A percentile compares a stretch with the other conserved stretches of the same genome.
These are phyloP conservation scores for Solanum commersonii DNA, from an alignment of 257 asterid species.

Conservation along the genomic window DNA sequence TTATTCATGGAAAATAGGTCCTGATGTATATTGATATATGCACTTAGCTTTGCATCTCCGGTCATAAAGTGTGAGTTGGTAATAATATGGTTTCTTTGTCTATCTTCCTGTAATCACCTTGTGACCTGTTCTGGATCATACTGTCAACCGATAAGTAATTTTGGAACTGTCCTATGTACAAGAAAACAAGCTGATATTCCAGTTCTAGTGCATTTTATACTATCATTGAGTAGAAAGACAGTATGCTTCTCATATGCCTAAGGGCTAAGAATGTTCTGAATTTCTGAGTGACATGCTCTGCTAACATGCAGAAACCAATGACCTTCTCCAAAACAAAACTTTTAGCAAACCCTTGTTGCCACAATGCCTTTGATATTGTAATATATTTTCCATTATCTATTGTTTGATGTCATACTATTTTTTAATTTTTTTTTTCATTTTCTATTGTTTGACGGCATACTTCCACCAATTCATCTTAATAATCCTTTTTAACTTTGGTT, in stretches of 20 bases:
- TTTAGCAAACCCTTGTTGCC: not conserved
- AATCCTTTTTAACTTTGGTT: not conserved
- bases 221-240: not conserved
- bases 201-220: not conserved
- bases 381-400: not conserved
- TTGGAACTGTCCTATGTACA: not conserved
- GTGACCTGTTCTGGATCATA: not conserved
- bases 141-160: not conserved
- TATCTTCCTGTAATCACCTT: not conserved
- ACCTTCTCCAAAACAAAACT: not conserved
- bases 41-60: not conserved
- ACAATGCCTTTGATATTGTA: not conserved
- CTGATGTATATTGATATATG: not conserved
- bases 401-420: not conserved
- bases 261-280: not conserved
- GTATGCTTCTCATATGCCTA: not conserved
- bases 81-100: not conserved
- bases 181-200: not conserved
- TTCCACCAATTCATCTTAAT: not conserved
- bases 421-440: not conserved
- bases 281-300: not conserved
- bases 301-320: not conserved
- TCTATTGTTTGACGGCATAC: not conserved
- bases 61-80: not conserved
- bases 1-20: not conserved